Conservation (phyloP, 768 basidiomycete species). For the Dioszegia aurantiaca region DNA sequence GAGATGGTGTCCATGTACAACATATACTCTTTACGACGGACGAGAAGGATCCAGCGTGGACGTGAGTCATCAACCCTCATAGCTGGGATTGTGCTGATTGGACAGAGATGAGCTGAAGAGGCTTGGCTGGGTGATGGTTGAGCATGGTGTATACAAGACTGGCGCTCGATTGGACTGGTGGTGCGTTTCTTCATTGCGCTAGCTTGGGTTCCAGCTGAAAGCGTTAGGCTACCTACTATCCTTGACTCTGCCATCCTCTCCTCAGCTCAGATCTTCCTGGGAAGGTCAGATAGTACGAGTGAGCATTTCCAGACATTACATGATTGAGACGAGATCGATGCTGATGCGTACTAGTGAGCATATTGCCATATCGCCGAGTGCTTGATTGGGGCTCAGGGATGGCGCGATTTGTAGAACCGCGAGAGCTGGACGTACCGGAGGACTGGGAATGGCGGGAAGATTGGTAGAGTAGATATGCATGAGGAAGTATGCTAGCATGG, state of each 20-base stretch:
- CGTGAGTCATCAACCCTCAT: slow-evolving; percentile 18
- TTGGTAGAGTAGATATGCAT: no score
- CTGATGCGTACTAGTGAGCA: slow-evolving; percentile 11
- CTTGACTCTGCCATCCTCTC: slow-evolving; percentile 18
- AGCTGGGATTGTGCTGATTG: no score
- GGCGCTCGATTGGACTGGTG: slow-evolving; percentile 13
- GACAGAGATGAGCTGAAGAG: slow-evolving; percentile 2
- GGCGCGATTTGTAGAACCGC: slow-evolving; percentile 3
- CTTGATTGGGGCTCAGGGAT: slow-evolving; percentile 17
- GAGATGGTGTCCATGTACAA: slow-evolving; percentile 1
- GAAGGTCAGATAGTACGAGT: slow-evolving; percentile 17
- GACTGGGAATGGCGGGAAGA: slow-evolving; percentile 16
- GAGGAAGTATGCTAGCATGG: no score
- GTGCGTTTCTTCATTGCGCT: no score
- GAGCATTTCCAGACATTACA: slow-evolving; percentile 1
- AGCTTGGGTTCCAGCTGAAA: no score
- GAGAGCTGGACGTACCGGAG: slow-evolving; percentile 1
- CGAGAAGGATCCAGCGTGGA: slow-evolving; percentile 17
- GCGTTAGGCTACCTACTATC: slow-evolving; percentile 17
- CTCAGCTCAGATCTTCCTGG: slow-evolving; percentile 15
- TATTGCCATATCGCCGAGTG: slow-evolving; percentile 15
- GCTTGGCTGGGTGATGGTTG: slow-evolving; percentile 4
- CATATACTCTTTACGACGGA: slow-evolving; percentile 18
- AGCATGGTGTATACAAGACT: slow-evolving; percentile 12
- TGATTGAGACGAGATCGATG: no score